Conservation (phyloP, 2,329 filamentous ascomycete species). For the Arthrobotrys musiformis region DNA sequence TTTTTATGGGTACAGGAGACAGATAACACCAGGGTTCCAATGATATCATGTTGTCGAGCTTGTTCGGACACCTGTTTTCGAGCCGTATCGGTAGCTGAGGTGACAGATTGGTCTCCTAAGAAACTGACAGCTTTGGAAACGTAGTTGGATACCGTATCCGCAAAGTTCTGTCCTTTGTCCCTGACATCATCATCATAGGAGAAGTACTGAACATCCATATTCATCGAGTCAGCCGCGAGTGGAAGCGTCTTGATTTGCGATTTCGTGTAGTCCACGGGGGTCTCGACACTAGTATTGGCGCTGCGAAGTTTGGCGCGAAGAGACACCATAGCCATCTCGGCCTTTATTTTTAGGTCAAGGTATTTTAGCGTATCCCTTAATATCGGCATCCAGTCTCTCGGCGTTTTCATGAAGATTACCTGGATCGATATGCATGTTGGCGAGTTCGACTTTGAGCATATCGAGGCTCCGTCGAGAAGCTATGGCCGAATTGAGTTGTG, state of each 20-base stretch:
- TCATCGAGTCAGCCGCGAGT: constrained; percentile 54
- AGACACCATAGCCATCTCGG: background rate
- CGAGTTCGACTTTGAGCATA: constrained; percentile 54
- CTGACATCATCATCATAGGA: constrained; percentile 45
- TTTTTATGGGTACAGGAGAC: constrained; percentile 56
- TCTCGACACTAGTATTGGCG: constrained; percentile 30
- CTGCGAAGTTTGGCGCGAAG: constrained; percentile 31
- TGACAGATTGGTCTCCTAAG: no score
- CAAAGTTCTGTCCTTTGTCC: constrained; percentile 36
- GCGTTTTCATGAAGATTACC: constrained; percentile 7
- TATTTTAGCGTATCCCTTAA: no score
- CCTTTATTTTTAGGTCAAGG: no score
- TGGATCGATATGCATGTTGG: constrained; percentile 51
- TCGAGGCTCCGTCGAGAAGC: constrained; percentile 46
- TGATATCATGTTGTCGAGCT: constrained; percentile 37
- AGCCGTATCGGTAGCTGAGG: no score
- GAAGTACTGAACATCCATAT: constrained; percentile 57
- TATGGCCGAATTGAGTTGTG: constrained; percentile 43
- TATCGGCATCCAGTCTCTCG: background rate
- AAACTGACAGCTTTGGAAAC: no score
- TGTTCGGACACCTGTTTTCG: constrained; percentile 3
- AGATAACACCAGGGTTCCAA: constrained; percentile 51
- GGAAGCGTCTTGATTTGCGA: constrained; percentile 55
- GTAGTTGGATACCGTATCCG: no score
- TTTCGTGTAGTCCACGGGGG: constrained; percentile 52